Base-by-base conservation (phyloP, 306 rosid genomes). In the Rubus parviflorus region DNA sequence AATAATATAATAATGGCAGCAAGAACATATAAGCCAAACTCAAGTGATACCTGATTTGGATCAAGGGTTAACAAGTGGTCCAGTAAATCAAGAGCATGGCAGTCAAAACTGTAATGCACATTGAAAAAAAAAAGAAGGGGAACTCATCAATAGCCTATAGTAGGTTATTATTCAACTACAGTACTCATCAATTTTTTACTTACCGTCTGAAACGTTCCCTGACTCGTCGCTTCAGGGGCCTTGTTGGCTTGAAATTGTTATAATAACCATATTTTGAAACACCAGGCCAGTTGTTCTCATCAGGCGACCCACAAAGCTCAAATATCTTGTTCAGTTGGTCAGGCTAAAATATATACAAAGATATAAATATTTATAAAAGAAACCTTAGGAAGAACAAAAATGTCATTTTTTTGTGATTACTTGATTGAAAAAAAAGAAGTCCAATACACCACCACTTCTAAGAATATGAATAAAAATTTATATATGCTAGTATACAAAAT, bases 271-370 rank as follows among this genome's bases (percentile, higher is more conserved):
- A 81, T 78, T 88, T 86, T 0, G 96, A 86, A 80, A 85, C 92
- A 43, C 87, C 92, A 62, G 96, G 92, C 96, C 96, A 90, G 75
- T 83, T 90, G 74, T 63, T 76, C 75, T 90, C 96, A 82, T 88
- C 90, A 49, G 96, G 92, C 0, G 89, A 87, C 74, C 96, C 92
- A 86, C 96, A 90, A 42, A 90, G 88, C 86, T 90, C 96, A 58
- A 81, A 90, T 60, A 90, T 88, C 81, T 90, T 90, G 77, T 83
- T 90, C 61, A 90, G 61, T 81, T 90, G 92, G 71, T 90, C 96
- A 37, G 96, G 89, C 95, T 90, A 70, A 72, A 90, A 76, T 11
- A 46, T 38, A 70, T 53, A 70, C 74, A 73, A 48, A 73, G 46
- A 56, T 58, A 75, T 35, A 68, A 0, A 22, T 16, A 46, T 80